Evolutionary conservation across 2,329 filamentous ascomycete species (phyloP).

Genomic region (Neofusicoccum ribis): DNA sequence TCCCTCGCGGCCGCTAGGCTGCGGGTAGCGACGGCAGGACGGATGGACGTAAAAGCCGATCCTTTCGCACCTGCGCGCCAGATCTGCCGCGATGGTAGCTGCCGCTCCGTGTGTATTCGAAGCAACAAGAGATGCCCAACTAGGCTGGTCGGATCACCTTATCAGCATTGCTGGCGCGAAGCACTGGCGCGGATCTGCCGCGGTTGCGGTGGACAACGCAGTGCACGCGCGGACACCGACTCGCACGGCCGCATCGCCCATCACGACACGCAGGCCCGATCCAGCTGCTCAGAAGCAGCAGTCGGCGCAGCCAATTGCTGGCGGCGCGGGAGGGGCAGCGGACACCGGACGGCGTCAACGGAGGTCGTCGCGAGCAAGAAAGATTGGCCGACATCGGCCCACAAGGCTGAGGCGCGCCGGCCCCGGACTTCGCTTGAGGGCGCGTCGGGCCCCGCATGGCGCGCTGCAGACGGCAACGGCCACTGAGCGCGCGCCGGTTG

Average conservation of each 20-base stretch:
- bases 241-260: background rate
- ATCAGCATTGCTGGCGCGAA: background rate
- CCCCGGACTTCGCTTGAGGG: background rate
- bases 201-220: slow-evolving; percentile 7
- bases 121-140: background rate
- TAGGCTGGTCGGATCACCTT: background rate
- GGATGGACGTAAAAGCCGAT: background rate
- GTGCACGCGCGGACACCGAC: background rate
- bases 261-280: background rate
- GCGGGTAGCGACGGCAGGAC: background rate
- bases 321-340: background rate
- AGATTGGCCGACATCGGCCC: slow-evolving; percentile 5
- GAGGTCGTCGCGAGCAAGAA: background rate
- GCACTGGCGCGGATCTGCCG: slow-evolving; percentile 1
- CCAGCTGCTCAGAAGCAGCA: background rate
- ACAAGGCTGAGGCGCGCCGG: slow-evolving; percentile 5
- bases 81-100: too few relatives aligned
- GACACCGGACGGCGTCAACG: background rate
- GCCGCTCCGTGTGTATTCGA: background rate
- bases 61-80: too few relatives aligned
- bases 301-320: too few relatives aligned
- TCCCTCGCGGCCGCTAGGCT: background rate
- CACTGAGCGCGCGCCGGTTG: background rate
- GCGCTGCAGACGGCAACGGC: background rate
- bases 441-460: background rate